Evolutionary conservation across 78 protist genomes (phyloP).

Genomic region (Acrasis kona): DNA sequence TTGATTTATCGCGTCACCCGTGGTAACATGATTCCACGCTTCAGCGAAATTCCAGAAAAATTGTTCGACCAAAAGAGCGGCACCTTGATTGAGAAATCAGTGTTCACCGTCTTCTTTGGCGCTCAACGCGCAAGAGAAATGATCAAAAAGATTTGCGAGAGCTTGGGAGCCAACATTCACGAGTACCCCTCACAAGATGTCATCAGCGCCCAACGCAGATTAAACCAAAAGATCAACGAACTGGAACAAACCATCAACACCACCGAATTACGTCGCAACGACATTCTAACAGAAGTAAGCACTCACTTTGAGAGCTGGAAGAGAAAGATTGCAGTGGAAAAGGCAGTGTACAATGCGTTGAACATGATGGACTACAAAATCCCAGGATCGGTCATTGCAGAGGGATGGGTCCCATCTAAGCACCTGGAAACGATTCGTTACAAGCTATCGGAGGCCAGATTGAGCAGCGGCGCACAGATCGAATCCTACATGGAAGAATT

Average conservation of each 20-base stretch:
- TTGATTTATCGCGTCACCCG: background rate
- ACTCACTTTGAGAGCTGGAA: conserved; percentile 31
- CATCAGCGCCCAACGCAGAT: background rate
- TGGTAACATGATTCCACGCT: background rate
- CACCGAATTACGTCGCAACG: background rate
- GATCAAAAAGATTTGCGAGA: conserved; percentile 66
- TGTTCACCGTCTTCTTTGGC: background rate
- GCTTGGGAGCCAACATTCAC: conserved; percentile 67
- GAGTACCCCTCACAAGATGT: conserved; percentile 46
- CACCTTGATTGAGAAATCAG: background rate
- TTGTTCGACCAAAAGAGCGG: background rate
- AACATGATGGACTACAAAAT: conserved; percentile 75
- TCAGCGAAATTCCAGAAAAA: background rate
- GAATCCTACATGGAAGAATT: conserved; percentile 3
- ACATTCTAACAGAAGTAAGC: conserved; percentile 10
- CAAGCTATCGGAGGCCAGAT: conserved; percentile 17
- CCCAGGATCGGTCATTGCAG: conserved; percentile 59
- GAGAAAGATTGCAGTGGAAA: conserved; percentile 42
- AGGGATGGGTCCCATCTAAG: conserved; percentile 73
- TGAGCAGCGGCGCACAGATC: background rate
- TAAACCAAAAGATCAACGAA: background rate
- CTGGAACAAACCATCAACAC: background rate
- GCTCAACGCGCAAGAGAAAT: conserved; percentile 11
- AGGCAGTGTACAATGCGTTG: conserved; percentile 80
- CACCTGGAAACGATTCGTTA: background rate